Evolutionary conservation across 2,329 filamentous ascomycete species (phyloP).

Genomic region (Mycocentrospora acerina): DNA sequence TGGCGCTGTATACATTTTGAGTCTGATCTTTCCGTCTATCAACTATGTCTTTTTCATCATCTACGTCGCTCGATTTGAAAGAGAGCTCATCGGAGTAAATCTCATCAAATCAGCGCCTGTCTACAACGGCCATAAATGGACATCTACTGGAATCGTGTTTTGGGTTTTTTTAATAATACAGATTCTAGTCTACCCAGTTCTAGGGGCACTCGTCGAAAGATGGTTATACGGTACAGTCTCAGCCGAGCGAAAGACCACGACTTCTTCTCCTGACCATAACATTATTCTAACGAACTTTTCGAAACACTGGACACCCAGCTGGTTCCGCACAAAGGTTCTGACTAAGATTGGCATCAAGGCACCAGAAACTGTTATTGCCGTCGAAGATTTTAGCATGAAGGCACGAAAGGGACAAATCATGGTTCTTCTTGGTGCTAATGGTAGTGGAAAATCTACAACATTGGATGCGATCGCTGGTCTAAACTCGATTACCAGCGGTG

Average conservation of each 20-base stretch:
- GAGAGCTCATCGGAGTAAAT: slow-evolving; percentile 59
- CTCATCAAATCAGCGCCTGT: slow-evolving; percentile 62
- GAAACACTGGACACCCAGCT: slow-evolving; percentile 73
- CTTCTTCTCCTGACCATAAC: slow-evolving; percentile 50
- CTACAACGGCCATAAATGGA: slow-evolving; percentile 52
- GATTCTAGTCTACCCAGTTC: slow-evolving; percentile 72
- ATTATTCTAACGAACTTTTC: slow-evolving; percentile 73
- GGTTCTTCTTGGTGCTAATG: slow-evolving; percentile 84
- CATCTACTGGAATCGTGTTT: slow-evolving; percentile 71
- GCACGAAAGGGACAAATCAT: slow-evolving; percentile 80
- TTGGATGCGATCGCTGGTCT: slow-evolving; percentile 85
- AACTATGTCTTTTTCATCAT: slow-evolving; percentile 84
- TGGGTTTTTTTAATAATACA: slow-evolving; percentile 79
- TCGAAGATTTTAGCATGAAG: slow-evolving; percentile 70
- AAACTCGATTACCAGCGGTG: slow-evolving; percentile 72
- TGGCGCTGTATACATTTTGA: slow-evolving; percentile 66
- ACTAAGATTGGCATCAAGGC: slow-evolving; percentile 50
- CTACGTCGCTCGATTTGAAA: slow-evolving; percentile 75
- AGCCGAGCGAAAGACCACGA: slow-evolving; percentile 48
- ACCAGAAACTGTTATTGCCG: slow-evolving; percentile 72
- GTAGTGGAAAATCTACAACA: slow-evolving; percentile 86
- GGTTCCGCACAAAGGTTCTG: slow-evolving; percentile 55
- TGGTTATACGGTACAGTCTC: slow-evolving; percentile 74
- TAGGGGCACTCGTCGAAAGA: slow-evolving; percentile 74
- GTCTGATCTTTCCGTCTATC: slow-evolving; percentile 80